Conservation (phyloP, 176 grass and related monocot species). For the Phoenix roebelenii region DNA sequence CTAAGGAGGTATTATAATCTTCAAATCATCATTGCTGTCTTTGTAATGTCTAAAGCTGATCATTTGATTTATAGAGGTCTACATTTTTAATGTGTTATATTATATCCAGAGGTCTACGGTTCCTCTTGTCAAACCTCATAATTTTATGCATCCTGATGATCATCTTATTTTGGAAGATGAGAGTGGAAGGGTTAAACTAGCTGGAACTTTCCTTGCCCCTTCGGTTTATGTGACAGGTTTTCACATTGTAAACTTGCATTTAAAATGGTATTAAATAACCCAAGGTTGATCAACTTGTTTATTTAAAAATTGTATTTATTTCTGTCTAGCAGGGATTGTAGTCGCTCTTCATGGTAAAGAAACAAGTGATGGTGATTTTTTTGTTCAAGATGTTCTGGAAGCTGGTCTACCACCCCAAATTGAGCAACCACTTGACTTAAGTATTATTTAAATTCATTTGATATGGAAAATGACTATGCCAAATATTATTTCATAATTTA, state of each 20-base stretch:
- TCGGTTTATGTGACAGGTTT: constrained; percentile 74
- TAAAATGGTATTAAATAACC: too few species aligned
- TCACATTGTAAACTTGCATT: not conserved
- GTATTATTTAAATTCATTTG: constrained; percentile 38
- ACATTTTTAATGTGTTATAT: not conserved
- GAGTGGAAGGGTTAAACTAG: constrained; percentile 88
- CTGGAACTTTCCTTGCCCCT: constrained; percentile 53
- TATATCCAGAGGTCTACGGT: constrained; percentile 64
- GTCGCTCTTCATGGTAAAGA: constrained; percentile 82
- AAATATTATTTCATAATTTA: too few species aligned
- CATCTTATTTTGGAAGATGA: constrained; percentile 99
- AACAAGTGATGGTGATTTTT: constrained; percentile 83
- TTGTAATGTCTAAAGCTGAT: constrained; percentile 2
- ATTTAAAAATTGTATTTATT: too few species aligned
- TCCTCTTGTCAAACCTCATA: constrained; percentile 89
- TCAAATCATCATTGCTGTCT: not conserved
- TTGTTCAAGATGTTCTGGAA: constrained; percentile 86
- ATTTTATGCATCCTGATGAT: constrained; percentile 93
- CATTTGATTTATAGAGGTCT: too few species aligned
- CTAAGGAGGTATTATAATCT: constrained; percentile 69
- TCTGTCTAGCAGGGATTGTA: constrained; percentile 46
- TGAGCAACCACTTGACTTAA: constrained; percentile 26
- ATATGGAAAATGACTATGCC: not conserved
- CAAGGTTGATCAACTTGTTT: too few species aligned
- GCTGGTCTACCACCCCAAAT: constrained; percentile 79